Evolutionary conservation across 2,329 filamentous ascomycete species (phyloP), one percentile per base, ranked within the genome.

Genomic region (Cytospora schulzeri): DNA sequence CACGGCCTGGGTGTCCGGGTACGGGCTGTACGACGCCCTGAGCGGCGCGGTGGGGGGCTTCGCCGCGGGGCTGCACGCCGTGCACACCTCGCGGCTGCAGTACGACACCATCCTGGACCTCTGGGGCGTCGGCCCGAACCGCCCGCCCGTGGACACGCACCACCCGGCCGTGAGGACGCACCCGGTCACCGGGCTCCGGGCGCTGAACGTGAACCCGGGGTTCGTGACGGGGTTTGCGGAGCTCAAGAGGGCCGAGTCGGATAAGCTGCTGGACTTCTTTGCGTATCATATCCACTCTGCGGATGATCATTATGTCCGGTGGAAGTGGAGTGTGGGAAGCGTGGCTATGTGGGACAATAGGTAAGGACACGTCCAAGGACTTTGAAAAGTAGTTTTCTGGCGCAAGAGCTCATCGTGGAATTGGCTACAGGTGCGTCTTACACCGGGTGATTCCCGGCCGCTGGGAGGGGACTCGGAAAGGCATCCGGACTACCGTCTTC

Each of bases 341-440:
- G 78, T 83, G 6, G 81, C 81, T 1, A 79, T 83, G 71, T 83
- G 81, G 81, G 81, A 84, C 62, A 83, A 83, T 66, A 69, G 78
- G 73, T 76, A 35, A 14, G 31, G 19, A 19, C 4, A 5, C 22
- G 5, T 4, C 31, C 14, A 9, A 22, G 26, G 6, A 41, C 3
- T 15, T 15, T 17, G 55, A 19, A 22, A 31, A n/a, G n/a, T n/a
- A n/a, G n/a, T n/a, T n/a, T 64, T 2, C 48, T 14, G 31, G n/a
- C 22, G n/a, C 14, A 24, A 26, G 17, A 35, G 22, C n/a, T 26
- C 38, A 53, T 24, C 35, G 19, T 29, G 24, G 50, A 31, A 53
- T 24, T 12, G 1, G 24, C 6, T 48, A n/a, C n/a, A 48, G 74
- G 62, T 74, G 74, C 68, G 75, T 75, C 2, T 48, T 77, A 15